Percentiles rank a stretch among this genome's conserved stretches.
phyloP scores from a whole-genome alignment of 179 eudicot species.

The Patellifolia procumbens region DNA sequence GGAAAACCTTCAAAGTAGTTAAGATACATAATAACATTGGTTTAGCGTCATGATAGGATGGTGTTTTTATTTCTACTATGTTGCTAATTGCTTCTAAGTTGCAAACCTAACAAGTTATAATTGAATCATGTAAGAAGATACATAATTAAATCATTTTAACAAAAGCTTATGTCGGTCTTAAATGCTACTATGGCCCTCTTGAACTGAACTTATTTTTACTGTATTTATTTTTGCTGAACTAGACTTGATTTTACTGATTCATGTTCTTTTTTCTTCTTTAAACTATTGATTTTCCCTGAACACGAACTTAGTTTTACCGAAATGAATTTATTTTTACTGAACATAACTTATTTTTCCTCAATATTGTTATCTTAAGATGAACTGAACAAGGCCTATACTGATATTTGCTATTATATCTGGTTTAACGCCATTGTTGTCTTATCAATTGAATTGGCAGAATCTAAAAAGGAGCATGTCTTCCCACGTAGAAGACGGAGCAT shows the following conservation, averaged over 20 bases:
- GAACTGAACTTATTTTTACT: too few species aligned
- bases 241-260: too few species aligned
- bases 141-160: not conserved
- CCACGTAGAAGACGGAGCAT: constrained; percentile 36
- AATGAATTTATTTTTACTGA: too few species aligned
- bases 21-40: not conserved
- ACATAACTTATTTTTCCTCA: too few species aligned
- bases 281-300: too few species aligned
- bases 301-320: too few species aligned
- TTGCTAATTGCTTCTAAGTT: not conserved
- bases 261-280: too few species aligned
- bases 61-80: not conserved
- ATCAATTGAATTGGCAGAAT: constrained; percentile 46
- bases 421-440: not conserved
- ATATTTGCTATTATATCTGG: not conserved
- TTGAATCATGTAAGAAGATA: not conserved
- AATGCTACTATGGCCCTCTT: not conserved
- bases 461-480: constrained; percentile 56
- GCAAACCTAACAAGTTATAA: not conserved
- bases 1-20: not conserved
- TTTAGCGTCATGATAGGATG: too few species aligned
- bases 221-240: too few species aligned
- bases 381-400: too few species aligned
- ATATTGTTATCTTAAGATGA: too few species aligned
- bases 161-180: too few species aligned